Conservation (phyloP, 2,329 filamentous ascomycete species). For the Epichloe glyceriae region DNA sequence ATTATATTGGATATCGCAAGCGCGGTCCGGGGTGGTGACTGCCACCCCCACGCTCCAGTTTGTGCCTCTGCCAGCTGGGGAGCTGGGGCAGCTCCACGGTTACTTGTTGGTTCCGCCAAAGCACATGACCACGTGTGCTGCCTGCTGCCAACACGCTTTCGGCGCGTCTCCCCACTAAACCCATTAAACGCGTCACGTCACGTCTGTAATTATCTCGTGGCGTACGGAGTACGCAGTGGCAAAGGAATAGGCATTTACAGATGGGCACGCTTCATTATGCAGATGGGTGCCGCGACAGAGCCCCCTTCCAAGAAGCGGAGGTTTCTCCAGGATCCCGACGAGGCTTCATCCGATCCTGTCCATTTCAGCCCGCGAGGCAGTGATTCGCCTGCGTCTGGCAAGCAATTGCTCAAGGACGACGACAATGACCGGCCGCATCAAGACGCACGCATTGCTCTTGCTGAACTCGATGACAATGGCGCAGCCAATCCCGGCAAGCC, state of each 20-base stretch:
- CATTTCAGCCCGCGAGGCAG: constrained; percentile 9
- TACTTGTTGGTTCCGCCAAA: background rate
- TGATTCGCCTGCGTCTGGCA: constrained; percentile 13
- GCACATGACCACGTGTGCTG: constrained; percentile 26
- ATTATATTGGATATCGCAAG: constrained; percentile 6
- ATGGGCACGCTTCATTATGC: constrained; percentile 20
- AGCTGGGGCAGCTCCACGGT: background rate
- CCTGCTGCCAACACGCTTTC: constrained; percentile 20
- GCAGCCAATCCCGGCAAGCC: constrained; percentile 2
- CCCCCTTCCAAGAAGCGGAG: constrained; percentile 33
- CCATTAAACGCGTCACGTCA: background rate
- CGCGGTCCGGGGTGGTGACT: background rate
- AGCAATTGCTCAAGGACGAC: constrained; percentile 14
- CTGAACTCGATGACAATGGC: constrained; percentile 8
- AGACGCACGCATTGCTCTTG: constrained; percentile 7
- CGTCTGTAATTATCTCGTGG: background rate
- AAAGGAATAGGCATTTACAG: background rate
- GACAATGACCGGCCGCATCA: constrained; percentile 11
- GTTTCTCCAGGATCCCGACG: constrained; percentile 23
- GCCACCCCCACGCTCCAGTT: background rate
- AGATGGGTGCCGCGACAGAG: constrained; percentile 23
- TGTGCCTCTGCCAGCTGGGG: no score
- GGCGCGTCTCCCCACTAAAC: constrained; percentile 25
- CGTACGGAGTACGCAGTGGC: background rate
- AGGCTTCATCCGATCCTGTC: constrained; percentile 15